Base-by-base conservation (phyloP, 768 basidiomycete species). In the Boletellus sp. region DNA sequence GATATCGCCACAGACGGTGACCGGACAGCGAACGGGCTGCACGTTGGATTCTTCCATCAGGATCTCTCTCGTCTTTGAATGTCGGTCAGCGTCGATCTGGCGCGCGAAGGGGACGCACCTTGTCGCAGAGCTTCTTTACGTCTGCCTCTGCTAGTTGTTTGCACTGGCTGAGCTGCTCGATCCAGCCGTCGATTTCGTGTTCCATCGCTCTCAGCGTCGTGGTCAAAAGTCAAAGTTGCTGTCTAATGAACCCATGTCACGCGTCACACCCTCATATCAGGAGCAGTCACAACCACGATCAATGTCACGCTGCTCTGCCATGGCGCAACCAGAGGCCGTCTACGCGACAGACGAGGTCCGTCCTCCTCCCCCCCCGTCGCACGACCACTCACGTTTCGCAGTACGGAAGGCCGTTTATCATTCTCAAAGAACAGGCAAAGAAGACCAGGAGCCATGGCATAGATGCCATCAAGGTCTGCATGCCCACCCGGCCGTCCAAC, bases 41-140 rank as follows among this genome's bases (percentile, higher is more conserved):
- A 99, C 96, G 68, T 99, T 99, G 28, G 91, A 94, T 76, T 99
- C 96, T 65, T 96, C 95, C 88, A 96, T 94, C 69, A 99, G 71
- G 59, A 99, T 95, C 74, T 98, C 96, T 65, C 95, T 81, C 47
- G 96, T 94, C 96, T 99, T 66, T 47, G 57, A 6, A 56, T 48
- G 40, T 56, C 42, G 42, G 61, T 55, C 28, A 61, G 53, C 19
- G 44, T 42, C 37, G 55, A 65, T 51, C 53, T 52, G 34, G 23
- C 28, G 22, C 22, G 22, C 8, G 10, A 12, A 8, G 24, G 20
- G 8, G 3, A 50, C 56, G 42, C 33, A 94, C 96, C 90, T 96
- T 98, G 81, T 98, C 95, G 77, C 96, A 99, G 56, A 99, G 81
- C 70, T 84, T 85, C 80, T 98, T 98, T 52, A 99, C 93, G 70